phyloP scores from a whole-genome alignment of 495 filamentous ascomycete species.

The Amphirosellinia nigrospora region DNA sequence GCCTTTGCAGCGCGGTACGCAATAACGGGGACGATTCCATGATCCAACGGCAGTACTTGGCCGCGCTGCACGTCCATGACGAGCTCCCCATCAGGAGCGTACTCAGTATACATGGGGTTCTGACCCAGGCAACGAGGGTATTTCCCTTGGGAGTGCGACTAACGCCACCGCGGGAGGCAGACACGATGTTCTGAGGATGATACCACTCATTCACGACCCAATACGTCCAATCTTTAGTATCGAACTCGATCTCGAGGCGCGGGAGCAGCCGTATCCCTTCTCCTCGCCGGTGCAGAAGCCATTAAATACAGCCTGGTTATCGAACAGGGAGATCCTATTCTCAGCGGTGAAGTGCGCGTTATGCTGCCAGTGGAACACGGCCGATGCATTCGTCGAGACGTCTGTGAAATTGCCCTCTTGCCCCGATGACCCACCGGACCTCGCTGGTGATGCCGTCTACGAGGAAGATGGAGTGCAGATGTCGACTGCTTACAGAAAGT shows the following conservation, averaged over 20 bases:
- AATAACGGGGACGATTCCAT: neutral
- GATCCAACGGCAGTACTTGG: slow-evolving; percentile 7
- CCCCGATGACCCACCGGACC: slow-evolving; percentile 53
- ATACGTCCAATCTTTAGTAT: neutral
- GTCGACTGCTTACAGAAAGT: slow-evolving; percentile 53
- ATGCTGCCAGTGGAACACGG: slow-evolving; percentile 60
- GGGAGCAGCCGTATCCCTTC: neutral
- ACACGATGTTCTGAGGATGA: slow-evolving; percentile 5
- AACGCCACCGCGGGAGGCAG: slow-evolving; percentile 2
- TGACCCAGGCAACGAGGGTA: slow-evolving; percentile 11
- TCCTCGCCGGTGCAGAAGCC: slow-evolving; percentile 7
- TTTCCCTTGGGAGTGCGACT: neutral
- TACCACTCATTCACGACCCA: slow-evolving; percentile 7
- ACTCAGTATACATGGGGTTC: slow-evolving; percentile 18
- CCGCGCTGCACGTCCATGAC: slow-evolving; percentile 18
- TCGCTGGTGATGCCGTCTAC: slow-evolving; percentile 47
- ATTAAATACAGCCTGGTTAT: slow-evolving; percentile 37
- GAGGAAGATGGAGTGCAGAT: slow-evolving; percentile 44
- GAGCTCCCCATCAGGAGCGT: slow-evolving; percentile 4
- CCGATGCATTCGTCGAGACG: slow-evolving; percentile 47
- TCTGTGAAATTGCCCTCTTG: slow-evolving; percentile 51
- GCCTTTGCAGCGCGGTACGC: slow-evolving; percentile 11
- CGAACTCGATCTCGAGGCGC: slow-evolving; percentile 17
- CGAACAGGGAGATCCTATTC: slow-evolving; percentile 40
- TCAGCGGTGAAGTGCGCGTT: slow-evolving; percentile 49